Conservation (phyloP, 2,329 filamentous ascomycete genomes). For the Colletotrichum cordylinicola region DNA sequence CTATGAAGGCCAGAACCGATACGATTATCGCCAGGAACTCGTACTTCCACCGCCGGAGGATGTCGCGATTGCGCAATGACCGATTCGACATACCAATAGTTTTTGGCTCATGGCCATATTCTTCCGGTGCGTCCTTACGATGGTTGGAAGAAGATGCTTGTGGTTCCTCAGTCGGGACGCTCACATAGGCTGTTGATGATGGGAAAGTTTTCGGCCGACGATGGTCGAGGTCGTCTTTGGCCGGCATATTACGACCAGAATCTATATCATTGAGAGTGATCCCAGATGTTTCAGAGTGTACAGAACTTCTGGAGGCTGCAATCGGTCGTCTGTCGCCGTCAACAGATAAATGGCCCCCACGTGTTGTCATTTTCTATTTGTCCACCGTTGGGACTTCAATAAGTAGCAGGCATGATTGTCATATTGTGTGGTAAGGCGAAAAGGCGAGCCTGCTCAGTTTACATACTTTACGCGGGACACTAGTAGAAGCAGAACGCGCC, state of each 20-base stretch:
- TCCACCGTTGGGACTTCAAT: not conserved
- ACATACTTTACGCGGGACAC: not conserved
- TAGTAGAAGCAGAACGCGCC: not conserved
- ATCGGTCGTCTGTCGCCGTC: not conserved
- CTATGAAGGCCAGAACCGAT: not conserved
- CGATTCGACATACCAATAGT: not conserved
- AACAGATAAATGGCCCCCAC: not conserved
- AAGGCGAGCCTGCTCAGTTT: not conserved
- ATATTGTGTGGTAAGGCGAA: not conserved
- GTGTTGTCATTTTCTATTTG: not conserved
- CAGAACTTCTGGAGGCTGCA: not conserved
- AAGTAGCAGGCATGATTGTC: not conserved
- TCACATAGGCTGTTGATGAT: not conserved
- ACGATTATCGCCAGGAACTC: not conserved
- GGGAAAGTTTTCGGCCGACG: not conserved
- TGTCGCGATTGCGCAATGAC: not conserved
- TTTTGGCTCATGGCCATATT: not conserved
- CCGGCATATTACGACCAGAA: not conserved
- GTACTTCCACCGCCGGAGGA: not conserved
- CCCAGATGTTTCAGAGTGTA: not conserved
- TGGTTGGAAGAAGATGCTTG: fast-evolving
- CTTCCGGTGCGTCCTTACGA: not conserved
- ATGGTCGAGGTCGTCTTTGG: not conserved
- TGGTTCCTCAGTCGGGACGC: not conserved
- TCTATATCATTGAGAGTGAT: not conserved